Conservation (phyloP, 2,329 filamentous ascomycete genomes). For the Nothopassalora personata region DNA sequence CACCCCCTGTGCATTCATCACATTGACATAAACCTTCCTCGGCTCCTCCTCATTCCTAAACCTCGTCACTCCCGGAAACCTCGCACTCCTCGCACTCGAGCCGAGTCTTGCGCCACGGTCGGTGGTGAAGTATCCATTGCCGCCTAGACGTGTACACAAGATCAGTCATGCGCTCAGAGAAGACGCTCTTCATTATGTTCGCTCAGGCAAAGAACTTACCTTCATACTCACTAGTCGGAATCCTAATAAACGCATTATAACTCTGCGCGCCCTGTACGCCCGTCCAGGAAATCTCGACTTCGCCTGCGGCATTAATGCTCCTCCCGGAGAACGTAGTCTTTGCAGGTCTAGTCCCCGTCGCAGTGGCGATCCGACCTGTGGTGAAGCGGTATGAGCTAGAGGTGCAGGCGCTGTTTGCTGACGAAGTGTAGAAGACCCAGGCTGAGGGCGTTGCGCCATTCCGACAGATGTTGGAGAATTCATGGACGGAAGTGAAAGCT, state of each 20-base stretch:
- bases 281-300: background rate
- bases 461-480: background rate
- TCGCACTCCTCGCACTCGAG: background rate
- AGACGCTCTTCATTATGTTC: no score
- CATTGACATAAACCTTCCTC: background rate
- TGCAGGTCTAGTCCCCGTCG: background rate
- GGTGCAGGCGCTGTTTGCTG: background rate
- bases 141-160: background rate
- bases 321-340: background rate
- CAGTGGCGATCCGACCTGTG: background rate
- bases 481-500: conserved; percentile 3
- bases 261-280: background rate
- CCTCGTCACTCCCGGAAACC: background rate
- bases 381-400: background rate
- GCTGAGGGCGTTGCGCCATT: background rate
- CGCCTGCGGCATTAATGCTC: background rate
- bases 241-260: conserved; percentile 1
- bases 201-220: no score
- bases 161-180: no score
- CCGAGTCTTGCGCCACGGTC: background rate
- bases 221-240: background rate
- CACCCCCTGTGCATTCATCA: no score
- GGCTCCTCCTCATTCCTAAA: background rate
- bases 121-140: background rate
- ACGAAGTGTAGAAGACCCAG: conserved; percentile 1